Evolutionary conservation across 2,329 filamentous ascomycete species (phyloP), one percentile per base, ranked within the genome.

Genomic region (Raffaelea ambrosiae): DNA sequence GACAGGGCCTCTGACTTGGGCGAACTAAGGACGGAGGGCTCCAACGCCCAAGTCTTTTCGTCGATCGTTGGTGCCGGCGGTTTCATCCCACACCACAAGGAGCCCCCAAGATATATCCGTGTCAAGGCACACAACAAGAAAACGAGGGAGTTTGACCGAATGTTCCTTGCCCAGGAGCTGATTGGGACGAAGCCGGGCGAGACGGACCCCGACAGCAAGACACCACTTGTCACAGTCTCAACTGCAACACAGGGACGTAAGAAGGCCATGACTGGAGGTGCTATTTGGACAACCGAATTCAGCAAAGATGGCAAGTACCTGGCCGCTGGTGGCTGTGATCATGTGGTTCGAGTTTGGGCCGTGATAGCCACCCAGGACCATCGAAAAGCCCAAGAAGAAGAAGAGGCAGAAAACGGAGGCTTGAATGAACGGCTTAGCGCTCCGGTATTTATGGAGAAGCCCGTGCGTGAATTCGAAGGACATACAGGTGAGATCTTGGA

Each of bases 111-210:
- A 22, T 97, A 97, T 60, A 93, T 97, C 58, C 88, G 88, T 54
- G 84, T 95, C 51, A 81, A 84, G 54, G 71, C 84, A 2, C 83
- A 88, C 60, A 81, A 89, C 64, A 95, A 95, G 66, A 89, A 85
- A 59, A 71, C 76, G 20, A 82, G 81, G 56, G 85, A 91, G 47
- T 96, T 97, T 60, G 82, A 93, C 61, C 83, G 83, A 42, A 72
- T 95, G 50, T 98, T 98, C 61, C 76, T 97, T 3, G 90, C 93
- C 3, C 93, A 98, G 66, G 86, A 97, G 63, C 70, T 97, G n/a
- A 72, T 74, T 31, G 77, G 82, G n/a, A 75, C 75, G 1, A 72
- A 70, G n/a, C 59, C 63, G 2, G 58, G 61, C 0, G 53, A 61
- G 7, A 55, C 63, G 14, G 58, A 58, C 3, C 22, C 40, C 7